Base-by-base conservation (phyloP, 495 filamentous ascomycete species). In the Annulohypoxylon moriforme region DNA sequence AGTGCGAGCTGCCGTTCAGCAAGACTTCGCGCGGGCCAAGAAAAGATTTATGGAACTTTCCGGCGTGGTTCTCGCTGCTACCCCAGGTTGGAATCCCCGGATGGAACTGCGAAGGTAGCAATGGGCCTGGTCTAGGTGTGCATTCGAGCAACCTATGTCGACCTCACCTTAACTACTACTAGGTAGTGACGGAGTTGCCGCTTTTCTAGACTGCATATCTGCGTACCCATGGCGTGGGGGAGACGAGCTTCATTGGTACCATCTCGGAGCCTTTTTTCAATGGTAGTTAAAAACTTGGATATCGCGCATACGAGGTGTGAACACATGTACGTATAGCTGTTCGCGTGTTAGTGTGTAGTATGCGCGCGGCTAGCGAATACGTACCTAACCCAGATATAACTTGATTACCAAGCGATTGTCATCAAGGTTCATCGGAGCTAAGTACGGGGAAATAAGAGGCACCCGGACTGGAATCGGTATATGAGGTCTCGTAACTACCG, bases 51-150 rank as follows among this genome's bases (percentile, higher is more conserved):
- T 56, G 52, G 52, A 56, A 64, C 56, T 24, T 36, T 57, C 1
- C 36, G 13, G 25, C 47, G 58, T 31, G 3, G 18, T 25, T 22
- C 40, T 36, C 67, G 68, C 50, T 62, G 58, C 47, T 62, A 62
- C 47, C 47, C 38, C 46, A 42, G 55, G 34, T 40, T 58, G 38
- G 50, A 40, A 57, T 46, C 49, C 47, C 66, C 67, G 69, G 52
- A 53, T 68, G 59, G 55, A 60, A 72, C 63, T 33, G 33, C 47
- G 50, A 68, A 64, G 59, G 69, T 72, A 68, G 64, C 20, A 72
- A 58, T 62, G 53, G 62, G 46, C 20, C 14, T 4, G 31, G 50
- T 53, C 52, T 22, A 53, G 64, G 25, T 31, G 22, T 24, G 16
- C 16, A 52, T 62, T 27, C 9, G 16, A 50, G 27, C 22, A 1